Base-by-base conservation (phyloP, 78 protist genomes). In the Dictyostelium firmibasis region DNA sequence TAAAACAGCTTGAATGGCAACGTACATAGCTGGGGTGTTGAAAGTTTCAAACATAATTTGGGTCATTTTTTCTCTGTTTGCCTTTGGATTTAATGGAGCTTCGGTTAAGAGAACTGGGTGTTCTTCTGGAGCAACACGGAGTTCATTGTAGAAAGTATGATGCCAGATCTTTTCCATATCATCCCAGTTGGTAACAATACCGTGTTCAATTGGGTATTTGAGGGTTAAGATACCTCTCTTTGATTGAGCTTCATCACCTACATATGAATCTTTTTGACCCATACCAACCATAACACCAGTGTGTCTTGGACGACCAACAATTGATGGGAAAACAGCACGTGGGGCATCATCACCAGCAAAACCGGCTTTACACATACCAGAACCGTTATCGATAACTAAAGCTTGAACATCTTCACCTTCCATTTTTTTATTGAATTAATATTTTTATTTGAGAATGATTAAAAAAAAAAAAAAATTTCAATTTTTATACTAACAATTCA, bases 111-210 rank as follows among this genome's bases (percentile, higher is more conserved):
- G 96, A 20, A 98, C 88, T 72, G 98, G 98, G 86, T 97, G 98
- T 41, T 67, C 74, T 95, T 96, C 74, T 64, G 74, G 74, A 2
- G 99, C 23, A 98, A 97, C 96, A 98, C 99, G 31, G n/a, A 99
- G 94, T 94, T 98, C 99, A 44, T 78, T 78, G 92, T 93, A 96
- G 92, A 97, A 97, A 43, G 97, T 92, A 85, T 97, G 99, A 64
- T 93, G 95, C 97, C 97, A 91, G 85, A 98, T 84, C 92, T 96
- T 96, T 96, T 98, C 99, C 99, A 99, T 98, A 94, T 98, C 99
- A 84, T 98, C 99, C 99, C 99, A 99, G 97, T 99, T 97, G 92
- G 97, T 96, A 41, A 99, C 98, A 33, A 97, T 93, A 47, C 97
- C 97, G 77, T 96, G 97, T 83, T 96, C 97, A 44, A 98, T 96